These are phyloP conservation scores for Tuber umbilicatum DNA, from an alignment of 495 filamentous ascomycete species.

Conservation along the genomic window DNA sequence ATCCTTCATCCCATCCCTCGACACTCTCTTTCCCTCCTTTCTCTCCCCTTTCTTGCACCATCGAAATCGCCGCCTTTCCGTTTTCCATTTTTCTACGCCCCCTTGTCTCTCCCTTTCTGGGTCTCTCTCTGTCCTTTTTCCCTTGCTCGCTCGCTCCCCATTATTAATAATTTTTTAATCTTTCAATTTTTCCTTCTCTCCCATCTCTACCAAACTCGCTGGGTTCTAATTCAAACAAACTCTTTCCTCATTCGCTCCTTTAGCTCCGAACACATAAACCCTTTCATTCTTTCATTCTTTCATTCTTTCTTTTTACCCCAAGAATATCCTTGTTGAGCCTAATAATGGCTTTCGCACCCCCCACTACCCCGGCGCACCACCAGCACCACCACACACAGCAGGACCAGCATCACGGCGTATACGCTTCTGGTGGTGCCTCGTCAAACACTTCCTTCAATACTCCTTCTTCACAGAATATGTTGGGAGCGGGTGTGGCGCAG, in stretches of 20 bases:
- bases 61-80: not conserved
- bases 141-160: not conserved
- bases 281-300: constrained; percentile 6
- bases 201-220: not conserved
- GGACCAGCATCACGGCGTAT: constrained; percentile 11
- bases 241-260: constrained; percentile 8
- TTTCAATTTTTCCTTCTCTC: not conserved
- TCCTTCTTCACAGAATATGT: constrained; percentile 9
- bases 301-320: constrained; percentile 2
- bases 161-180: constrained; percentile 1
- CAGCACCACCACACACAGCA: constrained; percentile 2
- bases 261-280: not conserved
- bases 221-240: constrained; percentile 7
- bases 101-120: not conserved
- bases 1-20: constrained; percentile 1
- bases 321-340: constrained; percentile 18
- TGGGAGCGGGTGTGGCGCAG: constrained; percentile 15
- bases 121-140: not conserved
- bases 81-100: not conserved
- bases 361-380: constrained; percentile 18
- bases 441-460: constrained; percentile 20
- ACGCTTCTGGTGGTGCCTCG: constrained; percentile 19
- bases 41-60: not conserved
- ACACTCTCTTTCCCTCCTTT: not conserved
- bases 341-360: constrained; percentile 29